phyloP scores from a whole-genome alignment of 768 basidiomycete species.

The Collybia sordida region DNA sequence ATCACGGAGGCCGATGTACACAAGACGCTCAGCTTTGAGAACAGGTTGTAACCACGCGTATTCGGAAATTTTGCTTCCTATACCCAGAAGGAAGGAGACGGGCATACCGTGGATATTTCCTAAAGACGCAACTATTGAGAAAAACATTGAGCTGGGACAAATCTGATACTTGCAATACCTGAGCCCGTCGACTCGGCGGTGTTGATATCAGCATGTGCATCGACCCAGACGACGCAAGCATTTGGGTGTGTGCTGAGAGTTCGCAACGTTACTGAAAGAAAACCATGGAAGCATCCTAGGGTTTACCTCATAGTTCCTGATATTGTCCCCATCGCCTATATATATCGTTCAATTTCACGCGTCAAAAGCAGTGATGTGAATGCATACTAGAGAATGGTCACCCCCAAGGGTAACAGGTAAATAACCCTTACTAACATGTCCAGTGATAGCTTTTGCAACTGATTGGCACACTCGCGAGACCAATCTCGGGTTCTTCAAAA shows the following conservation, averaged over 20 bases:
- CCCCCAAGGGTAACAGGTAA: slow-evolving; percentile 92
- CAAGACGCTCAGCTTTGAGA: slow-evolving; percentile 73
- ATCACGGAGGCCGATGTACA: slow-evolving; percentile 98
- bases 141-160: neutral
- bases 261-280: neutral
- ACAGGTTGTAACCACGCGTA: slow-evolving; percentile 58
- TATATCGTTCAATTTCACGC: slow-evolving; percentile 8
- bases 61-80: slow-evolving; percentile 41
- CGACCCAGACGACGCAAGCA: slow-evolving; percentile 92
- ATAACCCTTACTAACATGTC: slow-evolving; percentile 73
- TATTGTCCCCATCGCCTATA: slow-evolving; percentile 86
- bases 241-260: slow-evolving; percentile 63
- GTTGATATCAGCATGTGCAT: slow-evolving; percentile 98
- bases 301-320: slow-evolving; percentile 79
- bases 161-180: slow-evolving; percentile 38
- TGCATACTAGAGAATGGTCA: slow-evolving; percentile 86
- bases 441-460: slow-evolving; percentile 75
- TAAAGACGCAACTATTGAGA: slow-evolving; percentile 17
- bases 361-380: slow-evolving; percentile 1
- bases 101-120: slow-evolving; percentile 99
- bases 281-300: neutral
- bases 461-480: slow-evolving; percentile 82
- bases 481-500: slow-evolving; percentile 85
- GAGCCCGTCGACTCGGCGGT: slow-evolving; percentile 79
- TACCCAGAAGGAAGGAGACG: slow-evolving; percentile 84